Base-by-base conservation (phyloP, 169 alveolate species). In the Cryptosporidium meleagridis region DNA sequence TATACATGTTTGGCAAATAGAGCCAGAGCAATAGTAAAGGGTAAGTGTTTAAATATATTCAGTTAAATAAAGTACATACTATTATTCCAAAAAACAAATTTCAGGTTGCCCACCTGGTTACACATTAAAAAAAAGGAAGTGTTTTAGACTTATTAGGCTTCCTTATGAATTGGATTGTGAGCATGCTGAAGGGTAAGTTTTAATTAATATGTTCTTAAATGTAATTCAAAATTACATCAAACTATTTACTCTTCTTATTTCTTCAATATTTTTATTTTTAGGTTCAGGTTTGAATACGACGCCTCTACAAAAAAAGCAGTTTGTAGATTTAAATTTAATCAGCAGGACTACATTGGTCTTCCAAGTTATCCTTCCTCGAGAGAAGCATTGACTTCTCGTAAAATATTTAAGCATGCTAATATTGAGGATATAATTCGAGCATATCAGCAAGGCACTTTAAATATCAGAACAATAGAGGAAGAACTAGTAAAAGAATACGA, bases 351-450 rank as follows among this genome's bases (percentile, higher is more conserved):
- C 39, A 80, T 80, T 44, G 89, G 89, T 3, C 68, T 80, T 21
- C 89, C 89, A 44, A 80, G 89, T 37, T 80, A 80, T 65, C 89
- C 89, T 21, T 80, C 89, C 7, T 59, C 89, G 18, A 59, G 89
- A 45, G 89, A 80, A 65, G 89, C 89, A 9, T 44, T 80, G 23
- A 80, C 89, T 23, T 80, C 89, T 2, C 89, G 62, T 29, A 52
- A 62, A 48, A 80, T 80, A 80, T 80, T 80, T 37, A 80, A 80
- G 26, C 73, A 80, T 48, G 62, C 89, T 3, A 80, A 80, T 31
- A 65, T 80, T 23, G 89, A 80, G 26, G 75, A 80, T 80, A 62
- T 80, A 3, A 45, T 80, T 9, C 72, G 89, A 26, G 89, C 89
- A 45, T 80, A 80, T 39, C 89, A 80, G 70, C 89, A 80, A 31